Evolutionary conservation across 177 flowering plant species (phyloP), one percentile per base, ranked within the genome.

Genomic region (Vitis hybrid): DNA sequence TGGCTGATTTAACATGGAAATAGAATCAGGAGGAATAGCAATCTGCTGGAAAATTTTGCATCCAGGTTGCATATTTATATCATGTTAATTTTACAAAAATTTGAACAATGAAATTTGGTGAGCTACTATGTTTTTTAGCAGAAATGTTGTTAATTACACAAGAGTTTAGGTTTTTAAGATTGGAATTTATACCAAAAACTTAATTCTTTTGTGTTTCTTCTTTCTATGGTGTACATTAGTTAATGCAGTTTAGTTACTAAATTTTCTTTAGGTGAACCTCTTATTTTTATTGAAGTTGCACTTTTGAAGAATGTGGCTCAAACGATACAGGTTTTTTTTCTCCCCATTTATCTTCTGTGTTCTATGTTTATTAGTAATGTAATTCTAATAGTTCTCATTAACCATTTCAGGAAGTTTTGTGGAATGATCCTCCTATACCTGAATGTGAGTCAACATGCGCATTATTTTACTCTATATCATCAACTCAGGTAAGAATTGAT

Each of bases 271-370:
- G 95, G 97, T 71, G 97, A 94, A 78, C 98, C 98, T 4, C 87
- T 92, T 64, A 89, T 94, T 70, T 94, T 94, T 74, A 94, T 91
- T 79, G 97, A 94, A 83, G 97, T 92, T 82, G 98, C 98, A 56
- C 91, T 94, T 56, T 62, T 88, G 81, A 90, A 86, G 85, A 77
- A 83, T 74, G 89, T 89, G 67, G 97, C 97, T 56, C 88, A 84
- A 75, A 86, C 90, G 64, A 87, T 94, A 77, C 97, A 94, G 91
- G 97, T 89, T 34, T 62, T 23, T 62, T 65, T 62, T 48, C 65
- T 50, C 48, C 48, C 9, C 8, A 40, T 23, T 59, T 40, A 30
- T 60, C 23, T 8, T 5, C 17, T 14, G 10, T 15, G 5, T 50
- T 48, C 2, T 61, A 48, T 52, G 45, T 60, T 64, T 60, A 13